Base-by-base conservation (phyloP, 1,284 basidiomycete genomes). In the Melanopsichium pennsylvanicum region DNA sequence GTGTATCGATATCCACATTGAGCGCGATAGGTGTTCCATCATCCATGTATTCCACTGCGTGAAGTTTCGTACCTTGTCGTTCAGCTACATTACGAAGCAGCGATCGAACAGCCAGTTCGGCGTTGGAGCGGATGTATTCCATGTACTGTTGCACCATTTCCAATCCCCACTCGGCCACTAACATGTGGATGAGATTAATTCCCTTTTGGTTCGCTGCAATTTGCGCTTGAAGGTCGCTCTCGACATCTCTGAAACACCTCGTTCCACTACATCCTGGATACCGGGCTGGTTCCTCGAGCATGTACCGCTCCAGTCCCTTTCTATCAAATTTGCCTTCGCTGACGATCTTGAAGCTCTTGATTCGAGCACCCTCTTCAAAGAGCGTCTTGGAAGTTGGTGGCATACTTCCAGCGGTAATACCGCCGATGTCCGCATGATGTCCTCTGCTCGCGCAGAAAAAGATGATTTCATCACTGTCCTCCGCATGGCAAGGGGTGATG, bases 131-230 rank as follows among this genome's bases (percentile, higher is more conserved):
- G 79, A 97, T 95, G 61, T 80, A 72, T 13, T 55, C 42, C 72
- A 79, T 78, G 60, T 78, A 76, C 21, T 57, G 52, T 78, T 97
- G 93, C 2, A 97, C 94, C 1, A 88, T 92, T 47, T 87, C 83
- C 31, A 97, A 85, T 3, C 89, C 87, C 78, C 95, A 96, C 72
- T 97, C 93, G 7, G 88, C 86, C 33, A 95, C 89, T 67, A 97
- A 89, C 87, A 78, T 46, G 56, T 73, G 68, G 49, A 75, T 70
- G 36, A 80, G 48, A 18, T 69, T 72, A 59, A 82, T 88, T 13
- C 93, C 94, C 83, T 96, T 97, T 82, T 95, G 88, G 80, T 96
- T 97, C 15, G 95, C 94, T 0, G 93, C 92, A 58, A 97, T 90
- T 89, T 96, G 93, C 47, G 94, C 93, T 81, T 94, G 93, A 56